A percentile compares a stretch with the other conserved stretches of the same genome.
These are phyloP conservation scores for Clavariopsis aquatica DNA, from an alignment of 495 filamentous ascomycete genomes.

Conservation along the genomic window DNA sequence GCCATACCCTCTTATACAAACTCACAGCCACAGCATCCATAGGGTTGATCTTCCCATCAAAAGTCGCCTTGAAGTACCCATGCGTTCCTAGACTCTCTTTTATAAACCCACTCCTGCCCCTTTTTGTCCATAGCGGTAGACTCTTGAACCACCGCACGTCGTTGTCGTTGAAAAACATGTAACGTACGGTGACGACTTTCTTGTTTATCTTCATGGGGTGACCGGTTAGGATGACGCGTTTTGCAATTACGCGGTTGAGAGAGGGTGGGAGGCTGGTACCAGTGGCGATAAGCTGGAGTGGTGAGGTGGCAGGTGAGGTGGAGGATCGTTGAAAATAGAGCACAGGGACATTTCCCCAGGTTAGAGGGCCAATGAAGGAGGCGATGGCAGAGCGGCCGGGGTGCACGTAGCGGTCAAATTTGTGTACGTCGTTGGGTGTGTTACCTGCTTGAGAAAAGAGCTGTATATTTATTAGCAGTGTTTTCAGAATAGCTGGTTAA, in stretches of 20 bases:
- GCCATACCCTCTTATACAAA: slow-evolving; percentile 92
- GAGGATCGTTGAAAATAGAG: slow-evolving; percentile 74
- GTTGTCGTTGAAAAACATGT: slow-evolving; percentile 98
- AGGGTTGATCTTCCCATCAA: slow-evolving; percentile 92
- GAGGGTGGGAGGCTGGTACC: slow-evolving; percentile 83
- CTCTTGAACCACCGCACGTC: slow-evolving; percentile 98
- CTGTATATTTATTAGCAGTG: slow-evolving; percentile 47
- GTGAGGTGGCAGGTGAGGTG: slow-evolving; percentile 33
- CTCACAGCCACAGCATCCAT: slow-evolving; percentile 90
- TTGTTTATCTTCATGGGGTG: slow-evolving; percentile 99
- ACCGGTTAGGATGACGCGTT: slow-evolving; percentile 90
- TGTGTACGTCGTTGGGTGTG: slow-evolving; percentile 93
- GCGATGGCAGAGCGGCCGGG: slow-evolving; percentile 90
- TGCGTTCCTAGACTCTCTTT: slow-evolving; percentile 95
- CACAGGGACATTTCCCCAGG: slow-evolving; percentile 86
- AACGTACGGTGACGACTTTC: slow-evolving; percentile 90
- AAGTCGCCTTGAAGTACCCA: slow-evolving; percentile 98
- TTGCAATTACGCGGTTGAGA: slow-evolving; percentile 79
- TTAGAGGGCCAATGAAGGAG: slow-evolving; percentile 84
- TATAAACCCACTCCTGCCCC: slow-evolving; percentile 83
- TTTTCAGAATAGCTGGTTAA: background rate
- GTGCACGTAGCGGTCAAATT: slow-evolving; percentile 90
- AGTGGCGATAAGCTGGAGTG: slow-evolving; percentile 72
- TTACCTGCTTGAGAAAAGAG: slow-evolving; percentile 81
- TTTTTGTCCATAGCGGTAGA: slow-evolving; percentile 87